Evolutionary conservation across 2,329 filamentous ascomycete genomes (phyloP).

Genomic region (Emergomyces orientalis): DNA sequence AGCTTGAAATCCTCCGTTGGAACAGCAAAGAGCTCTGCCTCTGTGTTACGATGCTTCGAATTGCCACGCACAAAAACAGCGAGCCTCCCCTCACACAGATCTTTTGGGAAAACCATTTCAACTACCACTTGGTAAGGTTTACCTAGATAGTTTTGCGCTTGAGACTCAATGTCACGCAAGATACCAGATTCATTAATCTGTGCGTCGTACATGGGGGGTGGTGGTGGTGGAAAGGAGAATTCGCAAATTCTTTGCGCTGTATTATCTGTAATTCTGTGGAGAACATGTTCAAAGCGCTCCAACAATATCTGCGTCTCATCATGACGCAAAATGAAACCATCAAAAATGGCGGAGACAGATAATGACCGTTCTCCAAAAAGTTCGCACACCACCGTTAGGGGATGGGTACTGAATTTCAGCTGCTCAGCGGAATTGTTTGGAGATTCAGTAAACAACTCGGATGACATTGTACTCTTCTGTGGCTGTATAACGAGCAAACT

Average conservation of each 20-base stretch:
- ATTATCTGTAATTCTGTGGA: background rate
- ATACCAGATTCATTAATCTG: background rate
- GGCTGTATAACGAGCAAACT: constrained; percentile 32
- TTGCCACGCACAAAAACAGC: constrained; percentile 6
- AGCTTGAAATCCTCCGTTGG: background rate
- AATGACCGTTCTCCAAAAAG: background rate
- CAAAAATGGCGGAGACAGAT: background rate
- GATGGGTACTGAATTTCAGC: constrained; percentile 2
- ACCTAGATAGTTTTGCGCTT: constrained; percentile 8
- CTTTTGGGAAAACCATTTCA: constrained; percentile 7
- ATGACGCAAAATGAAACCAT: background rate
- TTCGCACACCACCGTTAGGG: background rate
- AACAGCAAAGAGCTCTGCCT: background rate
- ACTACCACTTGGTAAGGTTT: constrained; percentile 2
- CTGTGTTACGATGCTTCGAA: background rate
- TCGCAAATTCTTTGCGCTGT: background rate
- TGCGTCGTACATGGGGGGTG: background rate
- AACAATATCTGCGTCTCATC: background rate
- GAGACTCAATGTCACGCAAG: constrained; percentile 1
- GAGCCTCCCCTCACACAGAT: background rate
- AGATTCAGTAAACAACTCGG: background rate
- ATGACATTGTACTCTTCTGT: background rate
- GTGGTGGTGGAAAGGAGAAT: no score
- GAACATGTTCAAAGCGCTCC: background rate
- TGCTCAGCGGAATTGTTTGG: background rate